A percentile compares a stretch with the other conserved stretches of the same genome.
phyloP scores from a whole-genome alignment of 1,284 basidiomycete genomes.

The Melampsora larici-populina region DNA sequence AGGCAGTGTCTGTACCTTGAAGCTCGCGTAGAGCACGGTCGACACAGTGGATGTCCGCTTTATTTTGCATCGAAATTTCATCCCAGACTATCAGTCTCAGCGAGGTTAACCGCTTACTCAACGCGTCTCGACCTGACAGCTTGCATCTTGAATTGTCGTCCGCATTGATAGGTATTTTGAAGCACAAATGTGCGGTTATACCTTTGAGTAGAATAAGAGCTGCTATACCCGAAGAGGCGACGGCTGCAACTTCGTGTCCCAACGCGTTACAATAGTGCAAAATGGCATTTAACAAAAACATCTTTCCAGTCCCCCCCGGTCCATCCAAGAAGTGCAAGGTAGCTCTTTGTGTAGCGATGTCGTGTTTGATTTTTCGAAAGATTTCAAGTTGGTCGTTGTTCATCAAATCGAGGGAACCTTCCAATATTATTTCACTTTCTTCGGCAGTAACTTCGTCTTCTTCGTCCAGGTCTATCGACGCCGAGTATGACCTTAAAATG shows the following conservation, averaged over 20 bases:
- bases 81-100: constrained; percentile 23
- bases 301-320: no score
- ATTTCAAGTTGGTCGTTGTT: no score
- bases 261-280: constrained; percentile 48
- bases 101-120: background rate
- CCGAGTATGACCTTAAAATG: no score
- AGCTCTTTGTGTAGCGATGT: no score
- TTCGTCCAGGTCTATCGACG: no score
- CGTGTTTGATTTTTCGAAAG: no score
- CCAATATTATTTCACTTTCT: no score
- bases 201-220: constrained; percentile 57
- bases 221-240: constrained; percentile 57
- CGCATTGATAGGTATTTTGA: constrained; percentile 55
- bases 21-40: background rate
- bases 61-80: constrained; percentile 19
- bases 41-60: constrained; percentile 22
- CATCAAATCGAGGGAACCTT: no score
- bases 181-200: constrained; percentile 57
- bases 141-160: background rate
- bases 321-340: no score
- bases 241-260: constrained; percentile 53
- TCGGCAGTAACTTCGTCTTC: no score
- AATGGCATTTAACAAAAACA: constrained; percentile 58
- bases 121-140: background rate
- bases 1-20: background rate